Percentiles rank a stretch among this genome's conserved stretches.
Conservation (phyloP, 192 early-diverging fungal genomes). For the Endogone sp. region DNA sequence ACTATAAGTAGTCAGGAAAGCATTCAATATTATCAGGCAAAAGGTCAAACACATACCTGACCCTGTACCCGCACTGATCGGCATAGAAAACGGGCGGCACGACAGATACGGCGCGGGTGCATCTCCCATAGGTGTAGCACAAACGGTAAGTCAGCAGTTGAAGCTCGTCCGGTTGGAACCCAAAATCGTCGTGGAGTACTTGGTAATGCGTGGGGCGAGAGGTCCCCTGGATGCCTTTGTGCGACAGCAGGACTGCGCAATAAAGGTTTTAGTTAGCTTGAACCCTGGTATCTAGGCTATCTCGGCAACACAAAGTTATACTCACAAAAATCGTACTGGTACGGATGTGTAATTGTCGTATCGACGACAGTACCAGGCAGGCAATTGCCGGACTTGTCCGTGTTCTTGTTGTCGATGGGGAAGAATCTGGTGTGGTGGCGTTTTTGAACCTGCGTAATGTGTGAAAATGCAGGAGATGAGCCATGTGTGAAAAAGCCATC, state of each 20-base stretch:
- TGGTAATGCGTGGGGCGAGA: slow-evolving; percentile 89
- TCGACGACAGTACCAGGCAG: slow-evolving; percentile 78
- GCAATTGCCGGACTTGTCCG: slow-evolving; percentile 71
- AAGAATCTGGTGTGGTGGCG: slow-evolving; percentile 82
- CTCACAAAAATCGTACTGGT: slow-evolving; percentile 71
- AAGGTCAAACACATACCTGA: slow-evolving; percentile 18
- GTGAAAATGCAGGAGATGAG: background rate
- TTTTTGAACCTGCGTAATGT: slow-evolving; percentile 51
- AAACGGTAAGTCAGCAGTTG: slow-evolving; percentile 81
- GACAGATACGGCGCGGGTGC: slow-evolving; percentile 79
- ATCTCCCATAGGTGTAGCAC: slow-evolving; percentile 84
- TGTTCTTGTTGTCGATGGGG: slow-evolving; percentile 48
- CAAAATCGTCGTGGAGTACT: slow-evolving; percentile 79
- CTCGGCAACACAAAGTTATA: no score
- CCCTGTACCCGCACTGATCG: slow-evolving; percentile 34
- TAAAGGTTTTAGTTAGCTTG: no score
- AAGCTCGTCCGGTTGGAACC: slow-evolving; percentile 64
- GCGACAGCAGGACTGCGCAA: slow-evolving; percentile 62
- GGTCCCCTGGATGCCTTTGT: slow-evolving; percentile 87
- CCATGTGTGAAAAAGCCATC: background rate
- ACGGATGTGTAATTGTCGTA: slow-evolving; percentile 62
- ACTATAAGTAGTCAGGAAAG: background rate
- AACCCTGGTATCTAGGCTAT: no score
- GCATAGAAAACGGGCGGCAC: slow-evolving; percentile 41
- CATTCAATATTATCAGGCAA: slow-evolving; percentile 14